Conservation (phyloP, 345 rosid species). For the Noccaea caerulescens region DNA sequence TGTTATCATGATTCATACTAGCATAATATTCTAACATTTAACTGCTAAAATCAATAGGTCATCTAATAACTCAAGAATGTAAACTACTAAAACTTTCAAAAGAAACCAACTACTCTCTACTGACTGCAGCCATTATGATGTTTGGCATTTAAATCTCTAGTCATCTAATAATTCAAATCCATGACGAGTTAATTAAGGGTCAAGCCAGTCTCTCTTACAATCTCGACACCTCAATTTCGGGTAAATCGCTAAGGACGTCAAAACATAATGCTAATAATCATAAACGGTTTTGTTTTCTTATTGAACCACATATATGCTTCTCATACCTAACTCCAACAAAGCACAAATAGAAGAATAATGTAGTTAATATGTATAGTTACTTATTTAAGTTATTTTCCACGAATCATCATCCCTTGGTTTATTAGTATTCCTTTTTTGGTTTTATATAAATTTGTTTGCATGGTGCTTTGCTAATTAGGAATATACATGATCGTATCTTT, state of each 20-base stretch:
- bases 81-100: background rate
- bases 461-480: no score
- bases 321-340: background rate
- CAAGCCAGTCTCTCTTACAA: conserved; percentile 16
- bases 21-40: no score
- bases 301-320: background rate
- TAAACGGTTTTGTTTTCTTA: conserved; percentile 10
- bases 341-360: background rate
- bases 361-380: background rate
- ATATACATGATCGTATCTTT: background rate
- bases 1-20: background rate
- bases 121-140: conserved; percentile 12
- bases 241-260: conserved; percentile 9
- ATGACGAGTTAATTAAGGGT: background rate
- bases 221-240: conserved; percentile 32
- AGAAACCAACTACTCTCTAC: conserved; percentile 4
- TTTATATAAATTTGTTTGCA: no score
- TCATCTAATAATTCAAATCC: conserved; percentile 21
- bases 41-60: background rate
- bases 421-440: no score
- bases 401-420: no score
- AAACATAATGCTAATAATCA: background rate
- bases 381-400: no score
- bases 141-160: conserved; percentile 17
- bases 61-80: background rate